These are phyloP conservation scores for Lactarius trivialis DNA, from an alignment of 768 basidiomycete genomes.

Conservation along the genomic window DNA sequence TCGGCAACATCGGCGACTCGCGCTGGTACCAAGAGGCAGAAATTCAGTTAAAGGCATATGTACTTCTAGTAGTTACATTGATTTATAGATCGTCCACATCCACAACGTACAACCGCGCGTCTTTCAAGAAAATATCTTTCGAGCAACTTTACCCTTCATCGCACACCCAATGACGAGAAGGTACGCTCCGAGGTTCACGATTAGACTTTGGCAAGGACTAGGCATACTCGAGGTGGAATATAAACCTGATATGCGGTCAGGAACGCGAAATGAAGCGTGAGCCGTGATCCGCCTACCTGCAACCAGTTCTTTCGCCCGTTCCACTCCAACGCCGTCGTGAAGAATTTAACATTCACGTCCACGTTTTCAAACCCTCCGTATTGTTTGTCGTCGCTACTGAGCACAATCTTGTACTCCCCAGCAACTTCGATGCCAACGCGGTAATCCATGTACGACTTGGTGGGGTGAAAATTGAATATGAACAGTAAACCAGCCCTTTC, in stretches of 20 bases:
- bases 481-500: conserved; percentile 93
- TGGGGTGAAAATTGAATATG: conserved; percentile 95
- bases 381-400: conserved; percentile 78
- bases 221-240: conserved; percentile 57
- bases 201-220: conserved; percentile 50
- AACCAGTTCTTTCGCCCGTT: conserved; percentile 86
- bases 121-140: conserved; percentile 1
- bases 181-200: neutral
- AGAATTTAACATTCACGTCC: conserved; percentile 51
- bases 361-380: conserved; percentile 92
- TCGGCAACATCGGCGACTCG: conserved; percentile 22
- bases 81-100: conserved; percentile 9
- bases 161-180: neutral
- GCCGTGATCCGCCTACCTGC: conserved; percentile 48
- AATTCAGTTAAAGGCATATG: conserved; percentile 18
- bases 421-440: conserved; percentile 81
- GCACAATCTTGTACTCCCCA: conserved; percentile 77
- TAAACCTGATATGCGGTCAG: conserved; percentile 46
- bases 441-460: conserved; percentile 88
- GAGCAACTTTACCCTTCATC: neutral
- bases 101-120: neutral
- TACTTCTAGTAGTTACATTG: neutral
- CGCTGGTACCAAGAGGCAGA: conserved; percentile 24
- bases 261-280: neutral
- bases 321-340: conserved; percentile 87